Base-by-base conservation (phyloP, 495 filamentous ascomycete species). In the Elaphomyces granulatus region DNA sequence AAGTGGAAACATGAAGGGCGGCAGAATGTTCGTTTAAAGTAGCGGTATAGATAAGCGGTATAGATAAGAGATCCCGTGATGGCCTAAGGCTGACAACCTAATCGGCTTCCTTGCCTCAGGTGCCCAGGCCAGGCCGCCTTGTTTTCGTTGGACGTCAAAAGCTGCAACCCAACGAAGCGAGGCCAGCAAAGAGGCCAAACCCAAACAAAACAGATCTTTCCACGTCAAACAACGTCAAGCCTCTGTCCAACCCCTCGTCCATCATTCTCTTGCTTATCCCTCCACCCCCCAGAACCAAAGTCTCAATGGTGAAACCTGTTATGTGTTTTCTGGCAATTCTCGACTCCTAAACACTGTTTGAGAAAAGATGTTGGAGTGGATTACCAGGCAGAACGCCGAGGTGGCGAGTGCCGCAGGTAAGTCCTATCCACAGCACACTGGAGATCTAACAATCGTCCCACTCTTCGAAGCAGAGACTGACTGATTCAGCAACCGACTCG, bases 361-460 rank as follows among this genome's bases (percentile, higher is more conserved):
- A n/a, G n/a, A n/a, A n/a, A 51, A 20, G 8, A 59, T 59, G 55
- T 43, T 56, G 43, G 55, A 45, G 26, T 56, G 53, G 55, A 54
- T 54, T 37, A 44, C 44, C 38, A 53, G 47, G 38, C 55, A 53
- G 41, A 42, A 45, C 34, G 47, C 50, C 12, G 48, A 49, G 32
- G 37, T 38, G 43, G 36, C 28, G 30, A 19, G 30, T 18, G 18
- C 36, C 35, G 45, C 54, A 44, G 53, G 53, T 59, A 47, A 42
- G 51, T 55, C 45, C 44, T 8, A 15, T 15, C 30, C 23, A 14
- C 17, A 10, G 15, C 20, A 41, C 14, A 17, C 19, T 42, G 34
- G 10, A 16, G 20, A 19, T 3, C n/a, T n/a, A n/a, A n/a, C n/a
- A n/a, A n/a, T n/a, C n/a, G n/a, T n/a, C n/a, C n/a, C 9, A 28